Evolutionary conservation across 2,329 filamentous ascomycete genomes (phyloP), one percentile per base, ranked within the genome.

Genomic region (Aspergillus quadricinctus): DNA sequence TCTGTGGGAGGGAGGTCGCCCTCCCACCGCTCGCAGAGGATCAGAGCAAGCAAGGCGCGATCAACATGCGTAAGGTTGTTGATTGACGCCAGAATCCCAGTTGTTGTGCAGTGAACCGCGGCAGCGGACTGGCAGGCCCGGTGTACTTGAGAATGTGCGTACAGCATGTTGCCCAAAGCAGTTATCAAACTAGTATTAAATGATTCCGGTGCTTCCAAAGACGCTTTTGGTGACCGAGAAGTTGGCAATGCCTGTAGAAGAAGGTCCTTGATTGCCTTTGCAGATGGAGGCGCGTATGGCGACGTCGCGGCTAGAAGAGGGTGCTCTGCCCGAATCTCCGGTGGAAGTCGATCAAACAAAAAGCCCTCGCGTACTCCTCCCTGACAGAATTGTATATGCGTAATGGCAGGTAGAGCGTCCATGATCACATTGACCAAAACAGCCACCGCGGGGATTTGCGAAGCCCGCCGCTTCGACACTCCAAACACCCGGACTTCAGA

Each of bases 361-460:
- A 86, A 86, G 0, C 92, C 92, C 73, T 96, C 92, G 43, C 92
- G 81, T 59, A 96, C 92, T 7, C 92, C 92, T 21, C 92, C 90
- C 64, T 90, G 88, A 69, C 91, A 95, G 73, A 96, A 97, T 0
- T 87, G 88, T 2, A 92, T 89, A 25, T 83, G 81, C 46, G 84
- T 83, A 62, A 96, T 87, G 46, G 80, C 80, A 3, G 89, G 89
- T 2, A 96, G 80, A 0, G 86, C 83, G 43, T 83, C 77, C 31
- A 88, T 79, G 17, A 97, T 82, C 19, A 89, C 87, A 31, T 88
- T 84, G n/a, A 96, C 84, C 4, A 96, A 84, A 29, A 90, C 85
- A 0, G 86, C 85, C 31, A 96, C 91, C 29, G 92, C 91, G 1
- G 90, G 89, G 43, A 96, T 92, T 72, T 97, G 92, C 11, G 81